Evolutionary conservation across 352 stramenopile genomes (phyloP).

Genomic region (Pythium pectinolyticum): DNA sequence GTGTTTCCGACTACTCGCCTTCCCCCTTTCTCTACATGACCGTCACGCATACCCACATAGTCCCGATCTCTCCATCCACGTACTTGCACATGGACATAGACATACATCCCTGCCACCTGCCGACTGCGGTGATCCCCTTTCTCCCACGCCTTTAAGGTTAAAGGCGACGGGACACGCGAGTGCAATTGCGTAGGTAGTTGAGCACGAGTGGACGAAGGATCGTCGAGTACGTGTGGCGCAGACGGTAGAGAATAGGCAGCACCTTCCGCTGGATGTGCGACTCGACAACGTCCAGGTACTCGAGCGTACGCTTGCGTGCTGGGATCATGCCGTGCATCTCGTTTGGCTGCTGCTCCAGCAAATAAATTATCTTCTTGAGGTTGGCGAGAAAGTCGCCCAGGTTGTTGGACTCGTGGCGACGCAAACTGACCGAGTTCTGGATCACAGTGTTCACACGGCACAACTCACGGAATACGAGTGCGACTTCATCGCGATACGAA

Average conservation of each 20-base stretch:
- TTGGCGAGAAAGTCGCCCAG: conserved; percentile 79
- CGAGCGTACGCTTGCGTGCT: conserved; percentile 63
- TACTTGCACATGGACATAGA: background rate
- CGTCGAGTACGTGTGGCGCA: conserved; percentile 79
- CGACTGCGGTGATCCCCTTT: background rate
- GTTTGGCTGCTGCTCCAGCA: conserved; percentile 77
- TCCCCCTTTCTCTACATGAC: background rate
- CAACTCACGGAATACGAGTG: conserved; percentile 76
- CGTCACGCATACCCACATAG: background rate
- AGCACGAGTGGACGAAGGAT: conserved; percentile 76
- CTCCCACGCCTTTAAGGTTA: no score
- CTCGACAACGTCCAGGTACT: conserved; percentile 81
- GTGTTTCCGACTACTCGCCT: background rate
- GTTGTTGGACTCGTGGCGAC: conserved; percentile 79
- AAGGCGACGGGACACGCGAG: conserved; percentile 52
- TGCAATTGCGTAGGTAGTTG: conserved; percentile 74
- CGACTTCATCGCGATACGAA: conserved; percentile 79
- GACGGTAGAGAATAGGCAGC: conserved; percentile 71
- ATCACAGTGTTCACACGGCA: conserved; percentile 82
- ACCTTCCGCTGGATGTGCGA: conserved; percentile 85
- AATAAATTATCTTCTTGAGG: conserved; percentile 90
- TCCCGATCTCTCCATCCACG: background rate
- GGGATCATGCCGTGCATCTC: conserved; percentile 79
- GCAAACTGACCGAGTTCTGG: conserved; percentile 71
- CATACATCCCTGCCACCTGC: background rate